These are phyloP conservation scores for Xylaria sp. DNA, from an alignment of 2,329 filamentous ascomycete genomes.

Conservation along the genomic window DNA sequence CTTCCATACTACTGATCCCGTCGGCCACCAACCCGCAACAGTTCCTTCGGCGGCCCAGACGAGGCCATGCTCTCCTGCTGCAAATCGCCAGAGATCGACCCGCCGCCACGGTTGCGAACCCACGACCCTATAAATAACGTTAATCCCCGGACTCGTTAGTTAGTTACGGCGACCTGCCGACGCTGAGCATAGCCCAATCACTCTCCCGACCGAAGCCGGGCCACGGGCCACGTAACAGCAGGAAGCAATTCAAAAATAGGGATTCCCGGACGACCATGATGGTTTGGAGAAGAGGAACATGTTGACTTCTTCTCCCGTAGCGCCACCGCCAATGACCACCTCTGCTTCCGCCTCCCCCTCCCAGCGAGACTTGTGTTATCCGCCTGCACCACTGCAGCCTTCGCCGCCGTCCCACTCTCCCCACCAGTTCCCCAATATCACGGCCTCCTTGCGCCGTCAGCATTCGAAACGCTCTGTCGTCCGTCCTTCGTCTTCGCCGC, in stretches of 20 bases:
- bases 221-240: constrained; percentile 2
- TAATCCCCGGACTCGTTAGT: too few species aligned
- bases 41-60: not conserved
- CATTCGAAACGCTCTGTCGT: constrained; percentile 33
- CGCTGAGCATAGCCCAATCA: not conserved
- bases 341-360: constrained; percentile 32
- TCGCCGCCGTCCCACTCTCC: constrained; percentile 33
- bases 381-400: constrained; percentile 28
- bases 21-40: too few species aligned
- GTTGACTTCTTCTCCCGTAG: constrained; percentile 54
- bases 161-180: not conserved
- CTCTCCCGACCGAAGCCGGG: constrained; percentile 10
- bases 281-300: constrained; percentile 52
- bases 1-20: too few species aligned
- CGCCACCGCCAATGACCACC: constrained; percentile 47
- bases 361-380: constrained; percentile 46
- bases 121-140: not conserved
- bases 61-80: constrained; percentile 15
- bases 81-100: constrained; percentile 11
- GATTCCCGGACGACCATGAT: constrained; percentile 35
- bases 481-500: constrained; percentile 34
- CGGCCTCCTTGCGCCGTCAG: constrained; percentile 38
- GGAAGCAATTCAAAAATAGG: constrained; percentile 8
- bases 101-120: constrained; percentile 12
- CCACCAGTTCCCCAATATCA: constrained; percentile 38